Base-by-base conservation (phyloP, 768 basidiomycete genomes). In the Suillus luteus region DNA sequence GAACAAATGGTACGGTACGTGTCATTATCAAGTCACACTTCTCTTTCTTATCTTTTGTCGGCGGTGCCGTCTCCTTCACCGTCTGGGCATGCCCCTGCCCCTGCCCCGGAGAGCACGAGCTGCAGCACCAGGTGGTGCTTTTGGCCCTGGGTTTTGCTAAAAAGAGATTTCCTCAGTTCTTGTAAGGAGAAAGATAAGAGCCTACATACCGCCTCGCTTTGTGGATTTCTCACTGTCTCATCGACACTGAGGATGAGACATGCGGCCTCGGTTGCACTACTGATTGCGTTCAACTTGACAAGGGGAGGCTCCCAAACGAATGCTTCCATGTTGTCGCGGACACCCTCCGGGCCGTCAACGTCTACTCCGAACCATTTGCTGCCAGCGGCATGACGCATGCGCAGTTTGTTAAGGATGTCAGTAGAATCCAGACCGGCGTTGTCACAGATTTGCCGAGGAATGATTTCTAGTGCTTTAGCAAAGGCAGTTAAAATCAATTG, bases 231-330 rank as follows among this genome's bases (percentile, higher is more conserved):
- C 35, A 99, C 95, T 6, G 97, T 99, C 82, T 99, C 97, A 71
- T 99, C 97, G 3, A 99, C 93, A 67, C 93, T 95, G 63, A 99
- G 79, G 69, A 99, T 94, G 75, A 99, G 76, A 77, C 93, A 98
- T 12, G 97, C 96, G 11, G 97, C 97, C 77, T 99, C 97, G 11
- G 93, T 84, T 6, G 97, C 97, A 72, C 96, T 96, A 75, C 88
- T 90, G 71, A 99, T 89, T 27, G 97, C 97, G 72, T 99, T 99
- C 54, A 88, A 78, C 80, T 99, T 99, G 71, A 99, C 93, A 64
- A 99, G 81, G 66, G 91, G 91, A 17, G 97, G 96, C 74, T 99
- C 97, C 96, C 97, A 99, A 9, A 99, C 96, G 72, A 99, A 99
- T 52, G 93, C 91, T 60, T 94, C 93, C 89, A 99, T 89, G 78